phyloP scores from a whole-genome alignment of 1,284 basidiomycete species.

The Melampsora americana region DNA sequence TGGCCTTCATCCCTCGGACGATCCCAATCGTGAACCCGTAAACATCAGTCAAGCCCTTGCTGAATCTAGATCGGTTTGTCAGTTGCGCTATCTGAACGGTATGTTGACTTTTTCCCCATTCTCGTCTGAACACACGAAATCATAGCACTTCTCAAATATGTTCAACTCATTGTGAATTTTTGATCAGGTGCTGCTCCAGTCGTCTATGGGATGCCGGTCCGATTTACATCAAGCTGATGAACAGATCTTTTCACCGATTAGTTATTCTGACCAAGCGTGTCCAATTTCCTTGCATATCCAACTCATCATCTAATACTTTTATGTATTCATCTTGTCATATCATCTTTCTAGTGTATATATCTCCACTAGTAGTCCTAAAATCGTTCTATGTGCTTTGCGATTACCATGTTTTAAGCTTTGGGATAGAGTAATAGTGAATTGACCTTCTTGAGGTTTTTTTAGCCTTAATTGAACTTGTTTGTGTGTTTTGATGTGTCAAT shows the following conservation, averaged over 20 bases:
- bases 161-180: background rate
- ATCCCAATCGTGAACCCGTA: background rate
- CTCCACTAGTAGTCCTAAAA: too few species aligned
- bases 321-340: conserved; percentile 4
- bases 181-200: conserved; percentile 36
- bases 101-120: background rate
- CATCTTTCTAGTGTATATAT: background rate
- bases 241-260: background rate
- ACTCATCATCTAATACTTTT: background rate
- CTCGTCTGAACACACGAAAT: background rate
- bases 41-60: conserved; percentile 25
- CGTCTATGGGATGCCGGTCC: conserved; percentile 39
- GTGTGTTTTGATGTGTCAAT: too few species aligned
- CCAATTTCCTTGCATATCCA: background rate
- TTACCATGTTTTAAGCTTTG: too few species aligned
- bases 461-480: too few species aligned
- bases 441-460: too few species aligned
- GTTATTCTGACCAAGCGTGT: background rate
- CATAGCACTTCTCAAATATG: too few species aligned
- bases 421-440: too few species aligned
- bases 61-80: conserved; percentile 25
- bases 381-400: too few species aligned
- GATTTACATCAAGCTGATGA: background rate
- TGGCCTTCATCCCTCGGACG: conserved; percentile 21
- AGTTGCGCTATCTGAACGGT: conserved; percentile 43